These are phyloP conservation scores for Knoxia roxburghii DNA, from an alignment of 257 asterid species.

Conservation along the genomic window DNA sequence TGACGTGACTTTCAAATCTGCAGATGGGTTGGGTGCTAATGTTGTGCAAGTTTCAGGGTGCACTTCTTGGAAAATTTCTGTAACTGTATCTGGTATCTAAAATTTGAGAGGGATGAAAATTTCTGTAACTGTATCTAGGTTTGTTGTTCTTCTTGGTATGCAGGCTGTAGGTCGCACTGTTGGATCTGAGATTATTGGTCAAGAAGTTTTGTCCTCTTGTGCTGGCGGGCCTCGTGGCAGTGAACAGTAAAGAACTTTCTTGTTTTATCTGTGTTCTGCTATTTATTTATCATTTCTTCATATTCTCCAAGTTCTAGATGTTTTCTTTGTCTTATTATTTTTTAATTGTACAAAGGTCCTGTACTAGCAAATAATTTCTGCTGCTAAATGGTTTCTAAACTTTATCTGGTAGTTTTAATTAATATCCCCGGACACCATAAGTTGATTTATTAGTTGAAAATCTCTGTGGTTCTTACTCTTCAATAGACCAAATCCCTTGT, in stretches of 20 bases:
- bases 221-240: slow-evolving; percentile 86
- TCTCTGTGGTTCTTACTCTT: not conserved
- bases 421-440: not conserved
- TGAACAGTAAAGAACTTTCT: slow-evolving; percentile 61
- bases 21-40: not conserved
- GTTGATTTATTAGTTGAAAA: slow-evolving; percentile 1
- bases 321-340: not conserved
- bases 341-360: not conserved
- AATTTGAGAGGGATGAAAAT: not conserved
- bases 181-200: slow-evolving; percentile 57
- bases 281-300: not conserved
- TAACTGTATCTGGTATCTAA: not conserved
- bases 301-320: not conserved
- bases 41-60: not conserved
- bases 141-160: slow-evolving; percentile 21
- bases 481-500: not conserved
- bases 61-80: not conserved
- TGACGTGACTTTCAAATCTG: not conserved
- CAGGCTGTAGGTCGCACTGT: slow-evolving; percentile 61
- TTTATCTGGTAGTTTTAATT: not conserved
- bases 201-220: slow-evolving; percentile 73
- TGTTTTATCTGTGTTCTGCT: slow-evolving; percentile 5
- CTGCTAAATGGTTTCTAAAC: not conserved
- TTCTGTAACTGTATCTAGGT: not conserved
- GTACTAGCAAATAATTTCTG: not conserved